A percentile compares a stretch with the other conserved stretches of the same genome.
Conservation (phyloP, 148 eudicot genomes). For the Chenopodium album region DNA sequence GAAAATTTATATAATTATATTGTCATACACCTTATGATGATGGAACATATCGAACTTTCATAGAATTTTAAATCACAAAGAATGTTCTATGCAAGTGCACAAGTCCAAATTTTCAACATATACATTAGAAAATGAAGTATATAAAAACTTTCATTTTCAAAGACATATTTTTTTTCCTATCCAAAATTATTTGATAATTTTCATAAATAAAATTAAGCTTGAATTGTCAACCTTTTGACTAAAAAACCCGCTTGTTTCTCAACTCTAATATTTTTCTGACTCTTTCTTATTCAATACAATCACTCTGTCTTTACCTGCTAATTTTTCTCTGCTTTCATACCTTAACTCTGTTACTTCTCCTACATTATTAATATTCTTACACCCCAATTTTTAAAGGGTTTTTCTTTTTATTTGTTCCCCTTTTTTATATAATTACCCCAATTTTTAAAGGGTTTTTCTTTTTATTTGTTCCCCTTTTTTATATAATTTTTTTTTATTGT, state of each 20-base stretch:
- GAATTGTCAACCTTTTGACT: background rate
- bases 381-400: too few relatives aligned
- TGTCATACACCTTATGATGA: too few relatives aligned
- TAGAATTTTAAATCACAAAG: too few relatives aligned
- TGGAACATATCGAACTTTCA: too few relatives aligned
- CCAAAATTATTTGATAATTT: background rate
- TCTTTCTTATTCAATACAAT: background rate
- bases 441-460: background rate
- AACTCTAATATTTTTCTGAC: background rate
- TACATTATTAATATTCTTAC: too few relatives aligned
- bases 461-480: background rate
- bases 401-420: background rate
- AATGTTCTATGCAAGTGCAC: background rate
- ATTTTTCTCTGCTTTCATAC: background rate
- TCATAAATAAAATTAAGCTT: background rate
- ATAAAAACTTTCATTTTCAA: background rate
- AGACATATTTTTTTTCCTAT: background rate
- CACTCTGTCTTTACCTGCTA: background rate
- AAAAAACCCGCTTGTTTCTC: background rate
- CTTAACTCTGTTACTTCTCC: background rate
- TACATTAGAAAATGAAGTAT: too few relatives aligned
- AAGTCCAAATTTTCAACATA: background rate
- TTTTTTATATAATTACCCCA: background rate
- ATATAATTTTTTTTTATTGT: background rate
- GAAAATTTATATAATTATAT: too few relatives aligned